Evolutionary conservation across 2,329 filamentous ascomycete genomes (phyloP).

Genomic region (Trichoderma gracile): DNA sequence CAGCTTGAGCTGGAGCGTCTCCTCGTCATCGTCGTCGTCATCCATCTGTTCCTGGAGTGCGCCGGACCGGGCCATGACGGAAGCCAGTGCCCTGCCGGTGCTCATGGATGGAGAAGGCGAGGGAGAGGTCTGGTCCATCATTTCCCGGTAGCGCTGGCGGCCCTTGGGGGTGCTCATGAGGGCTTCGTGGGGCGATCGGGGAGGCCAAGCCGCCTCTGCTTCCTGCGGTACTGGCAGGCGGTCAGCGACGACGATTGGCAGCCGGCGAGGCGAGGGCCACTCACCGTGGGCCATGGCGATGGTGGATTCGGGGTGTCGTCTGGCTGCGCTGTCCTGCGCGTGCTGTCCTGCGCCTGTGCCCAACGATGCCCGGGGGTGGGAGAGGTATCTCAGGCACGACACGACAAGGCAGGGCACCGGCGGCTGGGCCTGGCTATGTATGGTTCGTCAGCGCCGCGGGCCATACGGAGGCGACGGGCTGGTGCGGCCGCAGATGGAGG

Average conservation of each 20-base stretch:
- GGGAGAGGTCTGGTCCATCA: slow-evolving; percentile 66
- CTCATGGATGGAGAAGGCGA: slow-evolving; percentile 61
- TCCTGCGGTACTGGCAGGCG: slow-evolving; percentile 30
- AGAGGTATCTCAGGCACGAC: slow-evolving; percentile 7
- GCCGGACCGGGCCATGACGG: slow-evolving; percentile 35
- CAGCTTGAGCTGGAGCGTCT: slow-evolving; percentile 81
- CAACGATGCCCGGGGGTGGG: slow-evolving; percentile 8
- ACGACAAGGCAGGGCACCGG: slow-evolving; percentile 25
- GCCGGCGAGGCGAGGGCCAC: slow-evolving; percentile 7
- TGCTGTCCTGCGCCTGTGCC: slow-evolving; percentile 18
- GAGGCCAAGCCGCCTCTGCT: slow-evolving; percentile 63
- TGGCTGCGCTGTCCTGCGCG: neutral
- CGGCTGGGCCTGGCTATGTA: slow-evolving; percentile 26
- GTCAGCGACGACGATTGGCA: slow-evolving; percentile 19
- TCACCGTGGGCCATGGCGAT: slow-evolving; percentile 26
- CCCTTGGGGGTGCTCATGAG: slow-evolving; percentile 73
- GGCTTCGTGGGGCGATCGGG: slow-evolving; percentile 65
- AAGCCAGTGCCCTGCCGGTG: slow-evolving; percentile 14
- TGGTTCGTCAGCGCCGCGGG: slow-evolving; percentile 18
- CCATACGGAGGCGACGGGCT: slow-evolving; percentile 20
- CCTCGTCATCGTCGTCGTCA: slow-evolving; percentile 73
- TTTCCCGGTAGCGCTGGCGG: slow-evolving; percentile 70
- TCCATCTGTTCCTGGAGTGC: slow-evolving; percentile 36
- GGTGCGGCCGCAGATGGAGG: slow-evolving; percentile 15
- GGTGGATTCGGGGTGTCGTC: slow-evolving; percentile 6